phyloP scores from a whole-genome alignment of 78 protist genomes.

The Chrysochromulina parva region DNA sequence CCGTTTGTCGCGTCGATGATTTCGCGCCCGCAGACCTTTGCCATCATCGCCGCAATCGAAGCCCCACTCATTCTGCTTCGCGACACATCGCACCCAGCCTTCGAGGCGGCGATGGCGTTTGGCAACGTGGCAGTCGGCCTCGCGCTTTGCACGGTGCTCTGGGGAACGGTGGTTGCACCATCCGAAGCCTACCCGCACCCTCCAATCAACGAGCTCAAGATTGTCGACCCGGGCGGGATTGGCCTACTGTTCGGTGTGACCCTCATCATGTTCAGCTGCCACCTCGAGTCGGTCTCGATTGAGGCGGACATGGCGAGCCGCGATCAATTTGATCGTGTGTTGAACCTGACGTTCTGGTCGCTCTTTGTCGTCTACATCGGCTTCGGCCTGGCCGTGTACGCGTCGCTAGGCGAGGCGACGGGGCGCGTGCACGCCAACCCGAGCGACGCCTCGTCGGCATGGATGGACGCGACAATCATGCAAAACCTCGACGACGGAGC shows the following conservation, averaged over 20 bases:
- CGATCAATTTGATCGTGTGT: not conserved
- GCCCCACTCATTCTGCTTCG: not conserved
- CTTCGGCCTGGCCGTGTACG: not conserved
- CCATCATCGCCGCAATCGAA: not conserved
- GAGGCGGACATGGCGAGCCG: not conserved
- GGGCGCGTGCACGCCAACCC: not conserved
- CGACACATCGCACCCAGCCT: not conserved
- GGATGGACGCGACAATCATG: not conserved
- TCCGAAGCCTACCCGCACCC: too few relatives aligned
- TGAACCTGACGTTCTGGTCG: not conserved
- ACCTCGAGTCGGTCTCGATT: not conserved
- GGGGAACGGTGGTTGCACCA: not conserved
- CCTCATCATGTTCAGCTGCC: not conserved
- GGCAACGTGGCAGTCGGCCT: not conserved
- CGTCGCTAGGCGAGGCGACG: not conserved
- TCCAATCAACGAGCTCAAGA: not conserved
- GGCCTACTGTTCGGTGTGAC: not conserved
- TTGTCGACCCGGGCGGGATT: not conserved
- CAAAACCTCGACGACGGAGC: not conserved
- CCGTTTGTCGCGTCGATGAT: too few relatives aligned
- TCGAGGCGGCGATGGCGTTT: not conserved
- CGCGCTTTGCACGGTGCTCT: not conserved
- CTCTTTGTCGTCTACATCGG: not conserved
- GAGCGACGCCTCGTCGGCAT: too few relatives aligned
- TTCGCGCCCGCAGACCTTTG: too few relatives aligned